phyloP scores from a whole-genome alignment of 495 filamentous ascomycete genomes.

The Cryomyces minteri region DNA sequence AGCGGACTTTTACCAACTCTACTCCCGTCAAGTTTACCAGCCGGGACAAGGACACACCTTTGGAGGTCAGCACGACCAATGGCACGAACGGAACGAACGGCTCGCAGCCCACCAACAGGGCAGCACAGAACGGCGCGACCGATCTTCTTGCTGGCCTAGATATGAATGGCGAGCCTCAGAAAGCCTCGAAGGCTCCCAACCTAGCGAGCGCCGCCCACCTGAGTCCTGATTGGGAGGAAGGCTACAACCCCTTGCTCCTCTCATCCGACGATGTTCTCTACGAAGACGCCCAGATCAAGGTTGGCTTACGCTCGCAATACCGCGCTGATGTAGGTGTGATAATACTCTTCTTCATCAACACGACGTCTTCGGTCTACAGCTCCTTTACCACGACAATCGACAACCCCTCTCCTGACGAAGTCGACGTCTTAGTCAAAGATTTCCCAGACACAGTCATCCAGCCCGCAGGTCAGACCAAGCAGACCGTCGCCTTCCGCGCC shows the following conservation, averaged over 20 bases:
- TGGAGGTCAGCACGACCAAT: conserved; percentile 26
- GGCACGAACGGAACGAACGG: conserved; percentile 30
- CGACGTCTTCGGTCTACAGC: conserved; percentile 60
- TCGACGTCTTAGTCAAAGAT: conserved; percentile 70
- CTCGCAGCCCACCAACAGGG: conserved; percentile 11
- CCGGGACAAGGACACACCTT: conserved; percentile 17
- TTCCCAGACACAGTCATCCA: conserved; percentile 70
- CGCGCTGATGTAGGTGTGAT: conserved; percentile 84
- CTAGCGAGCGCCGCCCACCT: conserved; percentile 83
- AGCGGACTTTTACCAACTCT: conserved; percentile 58
- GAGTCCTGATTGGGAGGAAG: conserved; percentile 83
- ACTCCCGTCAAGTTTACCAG: conserved; percentile 1
- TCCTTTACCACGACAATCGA: conserved; percentile 91
- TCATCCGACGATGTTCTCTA: conserved; percentile 74
- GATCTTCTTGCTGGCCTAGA: conserved; percentile 44
- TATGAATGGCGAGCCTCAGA: conserved; percentile 41
- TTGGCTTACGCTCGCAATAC: conserved; percentile 87
- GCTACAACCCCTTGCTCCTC: conserved; percentile 72
- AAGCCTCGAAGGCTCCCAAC: conserved; percentile 48
- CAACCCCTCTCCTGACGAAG: conserved; percentile 45
- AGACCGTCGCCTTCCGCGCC: conserved; percentile 86
- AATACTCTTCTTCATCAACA: conserved; percentile 91
- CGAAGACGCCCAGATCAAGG: conserved; percentile 84
- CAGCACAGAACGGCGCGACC: conserved; percentile 28
- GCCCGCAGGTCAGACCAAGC: conserved; percentile 64